phyloP scores from a whole-genome alignment of 2,329 filamentous ascomycete species.

The Ustilaginoidea virens region DNA sequence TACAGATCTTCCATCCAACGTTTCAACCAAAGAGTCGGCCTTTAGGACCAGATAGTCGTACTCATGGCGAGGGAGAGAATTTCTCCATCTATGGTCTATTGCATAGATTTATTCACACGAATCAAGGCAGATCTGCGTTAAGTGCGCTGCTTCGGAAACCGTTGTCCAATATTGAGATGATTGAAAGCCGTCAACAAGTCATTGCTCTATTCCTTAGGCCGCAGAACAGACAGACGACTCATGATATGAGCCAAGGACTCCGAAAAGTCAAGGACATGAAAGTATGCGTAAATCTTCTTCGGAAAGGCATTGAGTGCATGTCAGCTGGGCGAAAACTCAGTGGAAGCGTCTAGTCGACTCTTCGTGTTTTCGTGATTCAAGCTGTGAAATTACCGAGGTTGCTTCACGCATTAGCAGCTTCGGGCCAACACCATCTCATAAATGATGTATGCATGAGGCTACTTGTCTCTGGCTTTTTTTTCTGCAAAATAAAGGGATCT shows the following conservation, averaged over 20 bases:
- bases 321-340: constrained; percentile 36
- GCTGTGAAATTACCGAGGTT: constrained; percentile 55
- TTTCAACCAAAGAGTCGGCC: constrained; percentile 69
- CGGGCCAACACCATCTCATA: no score
- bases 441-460: no score
- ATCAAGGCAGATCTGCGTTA: constrained; percentile 60
- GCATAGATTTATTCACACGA: constrained; percentile 55
- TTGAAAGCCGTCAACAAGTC: constrained; percentile 55
- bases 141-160: constrained; percentile 75
- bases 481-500: no score
- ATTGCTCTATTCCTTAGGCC: constrained; percentile 51
- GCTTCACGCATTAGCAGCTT: no score
- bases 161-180: constrained; percentile 49
- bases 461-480: no score
- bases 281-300: constrained; percentile 50
- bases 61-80: constrained; percentile 58
- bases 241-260: constrained; percentile 43
- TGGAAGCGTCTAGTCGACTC: constrained; percentile 56
- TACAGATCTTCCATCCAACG: constrained; percentile 77
- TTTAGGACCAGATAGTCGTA: constrained; percentile 32
- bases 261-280: constrained; percentile 64
- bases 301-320: constrained; percentile 55
- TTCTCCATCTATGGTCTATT: constrained; percentile 78
- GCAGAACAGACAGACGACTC: constrained; percentile 45
- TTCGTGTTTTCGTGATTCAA: constrained; percentile 56